Evolutionary conservation across 2,329 filamentous ascomycete genomes (phyloP).

Genomic region (Alternaria triticina): DNA sequence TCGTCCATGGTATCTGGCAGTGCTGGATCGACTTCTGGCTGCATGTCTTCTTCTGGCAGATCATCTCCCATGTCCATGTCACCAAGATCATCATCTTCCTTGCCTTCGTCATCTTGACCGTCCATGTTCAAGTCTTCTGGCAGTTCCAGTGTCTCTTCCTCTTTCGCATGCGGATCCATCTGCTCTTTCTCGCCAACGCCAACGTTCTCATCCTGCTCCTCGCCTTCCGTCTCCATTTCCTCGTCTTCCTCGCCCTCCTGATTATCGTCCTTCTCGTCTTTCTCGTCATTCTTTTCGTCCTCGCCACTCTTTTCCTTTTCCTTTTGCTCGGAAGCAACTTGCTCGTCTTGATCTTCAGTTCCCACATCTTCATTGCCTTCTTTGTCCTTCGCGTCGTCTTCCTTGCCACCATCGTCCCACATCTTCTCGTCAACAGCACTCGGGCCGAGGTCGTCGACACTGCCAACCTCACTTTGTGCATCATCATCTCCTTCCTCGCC

Average conservation of each 20-base stretch:
- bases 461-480: constrained; percentile 87
- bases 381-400: constrained; percentile 83
- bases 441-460: constrained; percentile 88
- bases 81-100: constrained; percentile 54
- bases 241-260: constrained; percentile 65
- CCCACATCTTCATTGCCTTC: constrained; percentile 66
- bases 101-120: constrained; percentile 65
- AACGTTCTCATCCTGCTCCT: constrained; percentile 66
- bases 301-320: constrained; percentile 59
- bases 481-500: constrained; percentile 59
- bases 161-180: constrained; percentile 76
- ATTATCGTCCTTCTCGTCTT: constrained; percentile 64
- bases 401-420: constrained; percentile 87
- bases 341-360: constrained; percentile 57
- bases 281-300: constrained; percentile 66
- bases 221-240: constrained; percentile 60
- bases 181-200: constrained; percentile 71
- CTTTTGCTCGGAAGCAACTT: constrained; percentile 55
- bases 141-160: constrained; percentile 81
- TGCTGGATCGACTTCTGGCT: constrained; percentile 38
- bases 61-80: constrained; percentile 49
- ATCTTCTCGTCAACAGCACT: constrained; percentile 96
- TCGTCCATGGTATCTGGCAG: constrained; percentile 42
- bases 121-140: constrained; percentile 89
- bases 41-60: constrained; percentile 40